A percentile compares a stretch with the other conserved stretches of the same genome.
These are phyloP conservation scores for Chlorella sorokiniana DNA, from an alignment of 139 green algal genomes.

Conservation along the genomic window DNA sequence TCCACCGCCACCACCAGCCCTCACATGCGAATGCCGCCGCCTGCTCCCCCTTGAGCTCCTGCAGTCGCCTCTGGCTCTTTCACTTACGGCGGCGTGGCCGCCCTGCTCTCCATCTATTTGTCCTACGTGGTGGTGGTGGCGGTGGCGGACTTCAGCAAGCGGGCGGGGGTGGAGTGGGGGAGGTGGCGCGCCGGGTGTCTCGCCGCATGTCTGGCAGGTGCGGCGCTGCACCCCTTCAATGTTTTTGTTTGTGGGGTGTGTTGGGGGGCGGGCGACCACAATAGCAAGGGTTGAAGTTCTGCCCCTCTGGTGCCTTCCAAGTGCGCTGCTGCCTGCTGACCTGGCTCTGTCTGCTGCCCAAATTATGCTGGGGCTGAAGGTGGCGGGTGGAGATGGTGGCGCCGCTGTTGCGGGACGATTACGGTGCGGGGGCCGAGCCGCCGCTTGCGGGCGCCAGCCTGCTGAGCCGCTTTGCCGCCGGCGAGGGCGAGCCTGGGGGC, in stretches of 20 bases:
- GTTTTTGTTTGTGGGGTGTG: too few relatives aligned
- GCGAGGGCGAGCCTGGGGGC: too few relatives aligned
- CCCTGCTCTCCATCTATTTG: slow-evolving; percentile 64
- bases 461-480: background rate
- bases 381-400: background rate
- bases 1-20: too few relatives aligned
- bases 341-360: background rate
- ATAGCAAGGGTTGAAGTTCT: background rate
- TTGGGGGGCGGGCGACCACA: background rate
- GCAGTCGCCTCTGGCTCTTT: slow-evolving; percentile 38
- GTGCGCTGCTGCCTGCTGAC: background rate
- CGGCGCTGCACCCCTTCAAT: too few relatives aligned
- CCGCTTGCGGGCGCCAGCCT: background rate
- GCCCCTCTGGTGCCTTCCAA: background rate
- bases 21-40: too few relatives aligned
- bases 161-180: slow-evolving; percentile 53
- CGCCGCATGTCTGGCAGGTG: slow-evolving; percentile 3
- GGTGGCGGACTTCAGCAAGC: slow-evolving; percentile 59
- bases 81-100: slow-evolving; percentile 41
- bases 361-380: background rate
- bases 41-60: too few relatives aligned
- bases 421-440: background rate
- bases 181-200: slow-evolving; percentile 30
- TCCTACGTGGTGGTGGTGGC: slow-evolving; percentile 76
- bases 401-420: background rate